These are phyloP conservation scores for Tuber calosporum DNA, from an alignment of 495 filamentous ascomycete genomes.

Conservation along the genomic window DNA sequence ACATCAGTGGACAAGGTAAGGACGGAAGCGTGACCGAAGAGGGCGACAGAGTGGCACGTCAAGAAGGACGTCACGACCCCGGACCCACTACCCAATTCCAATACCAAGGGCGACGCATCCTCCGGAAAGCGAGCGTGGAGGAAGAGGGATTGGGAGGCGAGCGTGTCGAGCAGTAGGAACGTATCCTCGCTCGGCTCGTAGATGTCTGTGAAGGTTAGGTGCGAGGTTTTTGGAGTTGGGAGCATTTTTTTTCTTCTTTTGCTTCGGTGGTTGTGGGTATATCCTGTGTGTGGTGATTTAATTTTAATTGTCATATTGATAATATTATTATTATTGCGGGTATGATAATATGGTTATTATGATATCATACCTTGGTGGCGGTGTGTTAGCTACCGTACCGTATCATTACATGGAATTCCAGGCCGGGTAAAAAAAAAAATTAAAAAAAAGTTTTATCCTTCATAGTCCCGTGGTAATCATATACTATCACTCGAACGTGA, in stretches of 20 bases:
- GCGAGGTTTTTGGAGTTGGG: conserved; percentile 83
- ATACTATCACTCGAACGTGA: too few relatives aligned
- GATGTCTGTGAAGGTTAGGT: conserved; percentile 74
- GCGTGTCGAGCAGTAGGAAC: conserved; percentile 85
- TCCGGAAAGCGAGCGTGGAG: conserved; percentile 56
- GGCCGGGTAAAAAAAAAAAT: too few relatives aligned
- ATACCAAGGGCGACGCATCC: conserved; percentile 53
- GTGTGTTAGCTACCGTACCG: too few relatives aligned
- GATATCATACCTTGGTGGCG: too few relatives aligned
- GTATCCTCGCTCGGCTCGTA: conserved; percentile 96
- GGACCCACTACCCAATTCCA: conserved; percentile 88
- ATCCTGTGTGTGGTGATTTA: too few relatives aligned
- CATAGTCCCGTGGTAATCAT: too few relatives aligned
- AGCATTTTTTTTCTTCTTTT: too few relatives aligned
- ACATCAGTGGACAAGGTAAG: conserved; percentile 71
- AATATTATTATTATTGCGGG: too few relatives aligned
- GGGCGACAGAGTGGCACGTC: conserved; percentile 60
- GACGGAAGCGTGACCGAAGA: conserved; percentile 66
- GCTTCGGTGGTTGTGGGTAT: background rate
- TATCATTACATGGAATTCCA: too few relatives aligned
- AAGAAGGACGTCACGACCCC: conserved; percentile 85
- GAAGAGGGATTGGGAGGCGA: conserved; percentile 75
- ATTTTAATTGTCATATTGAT: background rate
- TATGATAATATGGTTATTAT: too few relatives aligned
- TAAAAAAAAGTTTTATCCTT: too few relatives aligned